These are phyloP conservation scores for Cytospora schulzeri DNA, from an alignment of 2,329 filamentous ascomycete species.

Conservation along the genomic window DNA sequence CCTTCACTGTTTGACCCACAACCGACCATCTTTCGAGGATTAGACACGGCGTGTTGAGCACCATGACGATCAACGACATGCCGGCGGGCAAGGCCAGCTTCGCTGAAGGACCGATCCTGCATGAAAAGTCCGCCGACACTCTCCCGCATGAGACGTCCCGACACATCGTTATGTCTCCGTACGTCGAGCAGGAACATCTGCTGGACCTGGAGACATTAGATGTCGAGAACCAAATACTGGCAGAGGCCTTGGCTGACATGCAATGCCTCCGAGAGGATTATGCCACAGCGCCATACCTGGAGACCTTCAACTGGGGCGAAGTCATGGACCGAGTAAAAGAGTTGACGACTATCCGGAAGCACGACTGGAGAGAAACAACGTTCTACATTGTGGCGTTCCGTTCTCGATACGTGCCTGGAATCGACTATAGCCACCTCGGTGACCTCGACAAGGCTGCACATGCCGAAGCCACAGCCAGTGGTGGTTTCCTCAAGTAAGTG, in stretches of 20 bases:
- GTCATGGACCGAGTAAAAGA: constrained; percentile 61
- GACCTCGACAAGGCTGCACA: constrained; percentile 78
- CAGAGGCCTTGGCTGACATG: constrained; percentile 69
- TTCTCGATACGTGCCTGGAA: constrained; percentile 68
- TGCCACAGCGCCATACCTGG: constrained; percentile 71
- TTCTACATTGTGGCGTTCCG: constrained; percentile 89
- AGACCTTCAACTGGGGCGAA: constrained; percentile 75
- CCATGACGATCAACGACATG: constrained; percentile 16
- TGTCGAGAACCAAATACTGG: constrained; percentile 67
- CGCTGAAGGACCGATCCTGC: not conserved
- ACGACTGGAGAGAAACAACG: constrained; percentile 60
- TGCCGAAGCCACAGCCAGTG: constrained; percentile 74
- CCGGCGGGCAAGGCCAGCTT: not conserved
- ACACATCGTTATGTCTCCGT: constrained; percentile 72
- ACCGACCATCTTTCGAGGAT: not conserved
- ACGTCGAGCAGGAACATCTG: constrained; percentile 69
- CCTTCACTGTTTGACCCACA: no score
- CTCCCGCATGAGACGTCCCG: constrained; percentile 28
- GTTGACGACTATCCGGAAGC: constrained; percentile 50
- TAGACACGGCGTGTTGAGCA: not conserved
- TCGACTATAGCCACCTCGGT: constrained; percentile 69
- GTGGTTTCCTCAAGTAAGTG: constrained; percentile 76
- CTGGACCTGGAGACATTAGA: constrained; percentile 71
- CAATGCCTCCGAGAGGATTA: constrained; percentile 68
- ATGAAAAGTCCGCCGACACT: constrained; percentile 8